Evolutionary conservation across 2,329 filamentous ascomycete genomes (phyloP).

Genomic region (Clathrospora elynae): DNA sequence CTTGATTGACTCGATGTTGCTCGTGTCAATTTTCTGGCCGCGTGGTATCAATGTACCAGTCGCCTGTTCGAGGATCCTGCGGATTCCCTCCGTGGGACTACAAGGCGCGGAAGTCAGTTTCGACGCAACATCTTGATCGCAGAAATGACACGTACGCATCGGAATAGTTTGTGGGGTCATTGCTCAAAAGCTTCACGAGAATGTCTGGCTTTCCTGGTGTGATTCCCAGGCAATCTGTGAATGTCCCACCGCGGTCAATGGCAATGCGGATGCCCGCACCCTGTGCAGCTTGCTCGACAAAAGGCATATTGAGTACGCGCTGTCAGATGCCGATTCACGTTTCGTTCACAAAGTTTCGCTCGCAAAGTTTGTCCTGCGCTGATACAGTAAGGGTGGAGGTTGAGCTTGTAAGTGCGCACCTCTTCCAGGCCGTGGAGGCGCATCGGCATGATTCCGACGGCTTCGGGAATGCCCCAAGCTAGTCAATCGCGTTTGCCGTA

Average conservation of each 20-base stretch:
- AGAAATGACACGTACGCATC: too few species aligned
- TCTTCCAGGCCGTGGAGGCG: too few species aligned
- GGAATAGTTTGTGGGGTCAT: conserved; percentile 37
- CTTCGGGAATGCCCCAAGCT: too few species aligned
- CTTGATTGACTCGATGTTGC: conserved; percentile 24
- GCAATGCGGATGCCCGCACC: conserved; percentile 22
- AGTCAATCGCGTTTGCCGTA: conserved; percentile 2
- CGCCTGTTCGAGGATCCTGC: conserved; percentile 34
- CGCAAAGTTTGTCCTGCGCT: too few species aligned
- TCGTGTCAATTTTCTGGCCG: conserved; percentile 27
- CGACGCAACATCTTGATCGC: too few species aligned
- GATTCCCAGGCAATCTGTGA: conserved; percentile 33
- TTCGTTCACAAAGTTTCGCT: too few species aligned
- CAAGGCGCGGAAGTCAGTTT: too few species aligned
- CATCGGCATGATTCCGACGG: too few species aligned
- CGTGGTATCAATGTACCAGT: conserved; percentile 22
- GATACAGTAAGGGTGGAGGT: too few species aligned
- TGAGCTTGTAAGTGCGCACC: too few species aligned
- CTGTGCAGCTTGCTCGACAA: conserved; percentile 9
- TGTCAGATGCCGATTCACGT: neutral
- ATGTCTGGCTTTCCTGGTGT: conserved; percentile 30
- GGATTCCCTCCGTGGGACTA: conserved; percentile 43
- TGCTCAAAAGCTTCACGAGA: conserved; percentile 37
- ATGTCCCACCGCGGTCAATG: conserved; percentile 38
- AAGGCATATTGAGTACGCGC: conserved; percentile 9